phyloP scores from a whole-genome alignment of 257 asterid species.

The Ocimum tenuiflorum region DNA sequence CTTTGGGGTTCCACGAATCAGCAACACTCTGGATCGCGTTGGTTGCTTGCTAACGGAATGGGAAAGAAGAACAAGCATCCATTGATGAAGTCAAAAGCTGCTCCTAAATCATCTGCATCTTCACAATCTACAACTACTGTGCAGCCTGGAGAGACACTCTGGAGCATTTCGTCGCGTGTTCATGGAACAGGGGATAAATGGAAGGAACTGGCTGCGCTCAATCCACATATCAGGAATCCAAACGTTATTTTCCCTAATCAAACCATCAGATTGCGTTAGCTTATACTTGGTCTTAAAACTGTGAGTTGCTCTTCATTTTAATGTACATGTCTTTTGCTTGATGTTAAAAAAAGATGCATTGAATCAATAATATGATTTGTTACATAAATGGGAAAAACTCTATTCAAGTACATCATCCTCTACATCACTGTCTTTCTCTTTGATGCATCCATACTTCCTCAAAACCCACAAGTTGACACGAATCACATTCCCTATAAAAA shows the following conservation, averaged over 20 bases:
- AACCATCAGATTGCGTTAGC: constrained; percentile 34
- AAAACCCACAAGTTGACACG: constrained; percentile 38
- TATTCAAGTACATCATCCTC: constrained; percentile 5
- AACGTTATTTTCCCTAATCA: constrained; percentile 39
- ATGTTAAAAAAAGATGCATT: not conserved
- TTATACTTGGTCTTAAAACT: too few species aligned
- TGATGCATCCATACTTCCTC: constrained; percentile 31
- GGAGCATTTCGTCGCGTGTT: constrained; percentile 80
- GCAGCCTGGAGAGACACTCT: constrained; percentile 54
- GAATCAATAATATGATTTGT: not conserved
- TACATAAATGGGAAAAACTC: not conserved
- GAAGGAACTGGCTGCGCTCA: constrained; percentile 40
- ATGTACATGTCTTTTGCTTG: constrained; percentile 12
- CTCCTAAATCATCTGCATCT: constrained; percentile 30
- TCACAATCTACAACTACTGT: constrained; percentile 29
- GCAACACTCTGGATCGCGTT: constrained; percentile 86
- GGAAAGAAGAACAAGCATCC: constrained; percentile 95
- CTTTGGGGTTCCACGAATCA: constrained; percentile 73
- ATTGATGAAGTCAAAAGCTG: constrained; percentile 55
- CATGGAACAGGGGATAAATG: constrained; percentile 45
- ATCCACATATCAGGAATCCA: constrained; percentile 58
- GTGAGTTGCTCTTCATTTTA: too few species aligned
- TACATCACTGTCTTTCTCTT: not conserved
- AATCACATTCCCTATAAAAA: constrained; percentile 28
- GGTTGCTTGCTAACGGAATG: constrained; percentile 98